Conservation (phyloP, 2,329 filamentous ascomycete genomes). For the Escovopsis sp. region DNA sequence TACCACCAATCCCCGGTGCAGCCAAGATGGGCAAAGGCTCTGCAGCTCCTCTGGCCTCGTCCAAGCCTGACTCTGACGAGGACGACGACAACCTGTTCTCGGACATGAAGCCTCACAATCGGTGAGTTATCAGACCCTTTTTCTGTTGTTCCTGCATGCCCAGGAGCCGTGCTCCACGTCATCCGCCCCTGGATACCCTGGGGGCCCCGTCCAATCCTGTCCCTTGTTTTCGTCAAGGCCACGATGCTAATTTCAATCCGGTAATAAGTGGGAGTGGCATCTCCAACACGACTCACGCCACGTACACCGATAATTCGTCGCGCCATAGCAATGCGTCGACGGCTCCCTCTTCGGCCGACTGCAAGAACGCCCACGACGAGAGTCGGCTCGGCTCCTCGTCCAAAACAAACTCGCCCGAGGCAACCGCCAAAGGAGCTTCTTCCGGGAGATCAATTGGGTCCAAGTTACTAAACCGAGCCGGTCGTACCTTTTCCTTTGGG, state of each 20-base stretch:
- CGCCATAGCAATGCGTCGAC: constrained; percentile 49
- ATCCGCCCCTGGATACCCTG: background rate
- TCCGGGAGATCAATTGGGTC: constrained; percentile 32
- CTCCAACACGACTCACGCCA: constrained; percentile 46
- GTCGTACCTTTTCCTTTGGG: constrained; percentile 45
- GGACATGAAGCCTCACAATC: constrained; percentile 36
- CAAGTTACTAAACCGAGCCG: constrained; percentile 40
- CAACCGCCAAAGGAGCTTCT: constrained; percentile 19
- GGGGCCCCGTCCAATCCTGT: too few relatives aligned
- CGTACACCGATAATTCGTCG: constrained; percentile 45
- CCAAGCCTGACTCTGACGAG: constrained; percentile 22
- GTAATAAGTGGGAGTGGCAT: constrained; percentile 39
- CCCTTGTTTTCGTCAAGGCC: background rate
- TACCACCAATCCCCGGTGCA: constrained; percentile 31
- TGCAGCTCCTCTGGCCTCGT: constrained; percentile 17
- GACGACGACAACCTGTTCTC: constrained; percentile 46
- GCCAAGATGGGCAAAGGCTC: constrained; percentile 25
- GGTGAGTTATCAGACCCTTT: constrained; percentile 27
- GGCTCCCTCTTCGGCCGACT: constrained; percentile 40
- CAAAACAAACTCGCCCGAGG: constrained; percentile 16
- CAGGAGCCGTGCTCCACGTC: background rate
- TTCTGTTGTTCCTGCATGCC: background rate
- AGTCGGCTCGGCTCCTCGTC: constrained; percentile 14
- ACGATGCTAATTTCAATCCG: constrained; percentile 20
- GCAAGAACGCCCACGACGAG: constrained; percentile 14